Base-by-base conservation (phyloP, 257 asterid species). In the Coffea canephora region DNA sequence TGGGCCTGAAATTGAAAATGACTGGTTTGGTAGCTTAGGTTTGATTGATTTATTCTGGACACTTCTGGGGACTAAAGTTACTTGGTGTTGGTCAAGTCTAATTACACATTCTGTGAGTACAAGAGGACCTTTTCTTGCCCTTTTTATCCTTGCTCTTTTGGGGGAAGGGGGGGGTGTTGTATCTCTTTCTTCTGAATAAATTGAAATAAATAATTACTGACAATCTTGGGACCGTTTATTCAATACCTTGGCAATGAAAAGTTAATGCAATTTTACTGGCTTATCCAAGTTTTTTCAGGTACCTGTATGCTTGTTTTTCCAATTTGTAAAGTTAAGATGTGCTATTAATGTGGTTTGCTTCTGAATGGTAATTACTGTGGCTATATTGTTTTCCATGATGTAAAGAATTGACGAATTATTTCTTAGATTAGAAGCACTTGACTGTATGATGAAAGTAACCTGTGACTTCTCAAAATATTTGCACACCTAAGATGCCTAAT, bases 241-340 rank as follows among this genome's bases (percentile, higher is more conserved):
- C 59, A 52, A 52, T 52, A 11, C 59, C 59, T 52, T 2, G 59
- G 59, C 16, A 52, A 52, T 52, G 15, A 52, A 52, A 52, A 52
- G 19, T 54, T 31, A 54, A 69, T 69, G 50, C 34, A 36, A 16
- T 14, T 69, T 67, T 34, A 67, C 16, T 31, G 46, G 46, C 65
- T 73, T 52, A 50, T 73, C 77, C 65, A 14, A 18, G 50, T 23
- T 48, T 54, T 73, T 50, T 52, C 59, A 5, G 77, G 49, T 73
- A 31, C 34, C 31, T 50, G 18, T 52, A 18, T 34, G 18, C 31
- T 19, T 0, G 46, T 73, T 8, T 27, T 52, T 52, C 49, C 21
- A 64, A 34, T 73, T 54, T 55, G n/a, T 55, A 15, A 52, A 55
- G 16, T 0, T 55, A 55, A 55, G 18, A 55, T 55, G 62, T 15